Percentiles rank a stretch among this genome's conserved stretches.
Evolutionary conservation across 306 rosid species (phyloP).

Genomic region (Gillenia trifoliata): DNA sequence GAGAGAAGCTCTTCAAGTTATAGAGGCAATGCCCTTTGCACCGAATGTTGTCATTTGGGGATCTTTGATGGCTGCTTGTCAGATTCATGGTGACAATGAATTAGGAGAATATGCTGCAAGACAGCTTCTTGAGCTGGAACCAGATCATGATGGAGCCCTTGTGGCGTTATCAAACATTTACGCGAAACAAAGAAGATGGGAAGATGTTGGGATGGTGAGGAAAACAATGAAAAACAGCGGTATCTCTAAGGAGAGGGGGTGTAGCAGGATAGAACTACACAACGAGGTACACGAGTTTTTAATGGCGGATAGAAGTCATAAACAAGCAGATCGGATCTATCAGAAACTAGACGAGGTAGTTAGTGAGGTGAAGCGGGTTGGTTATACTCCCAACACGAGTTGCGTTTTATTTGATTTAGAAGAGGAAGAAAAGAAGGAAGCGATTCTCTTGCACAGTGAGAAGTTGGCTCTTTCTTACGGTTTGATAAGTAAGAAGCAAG

Average conservation of each 20-base stretch:
- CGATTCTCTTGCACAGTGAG: conserved; percentile 79
- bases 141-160: conserved; percentile 76
- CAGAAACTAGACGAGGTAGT: conserved; percentile 66
- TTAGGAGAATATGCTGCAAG: conserved; percentile 81
- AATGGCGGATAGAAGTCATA: conserved; percentile 76
- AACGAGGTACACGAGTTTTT: conserved; percentile 62
- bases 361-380: conserved; percentile 48
- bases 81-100: conserved; percentile 54
- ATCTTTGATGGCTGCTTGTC: conserved; percentile 86
- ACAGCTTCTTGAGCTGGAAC: conserved; percentile 61
- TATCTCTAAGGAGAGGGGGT: conserved; percentile 68
- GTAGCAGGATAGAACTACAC: conserved; percentile 61
- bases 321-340: conserved; percentile 57
- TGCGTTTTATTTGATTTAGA: conserved; percentile 58
- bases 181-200: conserved; percentile 79
- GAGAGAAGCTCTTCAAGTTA: conserved; percentile 66
- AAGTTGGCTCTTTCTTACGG: conserved; percentile 78
- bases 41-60: conserved; percentile 88
- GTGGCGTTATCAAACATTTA: conserved; percentile 74
- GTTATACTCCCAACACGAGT: conserved; percentile 54
- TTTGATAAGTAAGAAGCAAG: conserved; percentile 39
- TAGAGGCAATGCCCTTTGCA: conserved; percentile 74
- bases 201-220: conserved; percentile 61
- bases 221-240: conserved; percentile 54
- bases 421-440: conserved; percentile 70